Conservation (phyloP, 306 rosid genomes). For the Nissolia schottii region DNA sequence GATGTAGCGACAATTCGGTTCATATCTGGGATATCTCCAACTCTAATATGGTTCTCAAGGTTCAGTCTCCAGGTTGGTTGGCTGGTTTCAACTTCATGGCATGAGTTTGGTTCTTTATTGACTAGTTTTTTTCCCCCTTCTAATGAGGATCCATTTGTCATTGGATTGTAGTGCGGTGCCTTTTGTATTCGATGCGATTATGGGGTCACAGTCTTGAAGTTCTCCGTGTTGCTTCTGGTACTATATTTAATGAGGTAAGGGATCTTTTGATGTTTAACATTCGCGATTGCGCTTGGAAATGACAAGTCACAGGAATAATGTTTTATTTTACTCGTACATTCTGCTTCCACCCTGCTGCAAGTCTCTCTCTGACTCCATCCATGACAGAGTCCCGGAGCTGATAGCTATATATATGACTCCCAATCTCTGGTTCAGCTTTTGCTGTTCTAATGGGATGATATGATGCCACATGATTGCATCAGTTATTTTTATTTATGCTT, state of each 20-base stretch:
- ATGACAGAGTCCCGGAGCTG: not conserved
- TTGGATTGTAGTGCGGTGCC: constrained; percentile 59
- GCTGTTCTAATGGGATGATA: not conserved
- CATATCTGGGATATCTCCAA: constrained; percentile 70
- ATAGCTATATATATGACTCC: no score
- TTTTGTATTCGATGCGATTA: constrained; percentile 85
- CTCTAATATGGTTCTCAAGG: constrained; percentile 47
- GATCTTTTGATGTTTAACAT: not conserved
- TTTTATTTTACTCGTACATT: not conserved
- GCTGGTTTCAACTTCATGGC: constrained; percentile 9
- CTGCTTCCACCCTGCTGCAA: not conserved
- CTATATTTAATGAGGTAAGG: constrained; percentile 83
- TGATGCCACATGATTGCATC: not conserved
- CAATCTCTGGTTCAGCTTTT: no score
- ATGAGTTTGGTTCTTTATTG: not conserved
- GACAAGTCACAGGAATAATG: not conserved
- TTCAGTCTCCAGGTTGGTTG: constrained; percentile 79
- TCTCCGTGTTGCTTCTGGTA: constrained; percentile 86
- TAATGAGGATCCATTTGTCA: constrained; percentile 5
- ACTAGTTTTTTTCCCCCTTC: not conserved
- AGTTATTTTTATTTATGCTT: not conserved
- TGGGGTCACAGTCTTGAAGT: constrained; percentile 84
- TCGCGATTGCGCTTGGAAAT: not conserved
- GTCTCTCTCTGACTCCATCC: not conserved
- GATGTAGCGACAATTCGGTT: constrained; percentile 84